Percentiles rank a stretch among this genome's conserved stretches.
These are phyloP conservation scores for Cryptococcus amylolentus DNA, from an alignment of 1,284 basidiomycete genomes.

Conservation along the genomic window DNA sequence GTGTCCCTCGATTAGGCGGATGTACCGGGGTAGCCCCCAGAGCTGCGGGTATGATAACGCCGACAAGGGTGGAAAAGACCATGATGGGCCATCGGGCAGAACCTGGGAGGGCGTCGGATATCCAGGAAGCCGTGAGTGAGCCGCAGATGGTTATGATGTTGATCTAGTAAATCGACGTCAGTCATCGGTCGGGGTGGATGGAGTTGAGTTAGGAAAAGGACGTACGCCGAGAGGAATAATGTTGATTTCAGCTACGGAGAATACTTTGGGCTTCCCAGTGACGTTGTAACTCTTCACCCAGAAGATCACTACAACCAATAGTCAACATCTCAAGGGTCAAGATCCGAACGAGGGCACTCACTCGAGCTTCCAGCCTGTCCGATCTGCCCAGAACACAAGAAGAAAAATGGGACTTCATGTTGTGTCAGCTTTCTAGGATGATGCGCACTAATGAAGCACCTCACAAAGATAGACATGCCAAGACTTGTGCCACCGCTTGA, in stretches of 20 bases:
- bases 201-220: background rate
- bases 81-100: conserved; percentile 26
- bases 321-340: background rate
- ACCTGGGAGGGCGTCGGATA: conserved; percentile 26
- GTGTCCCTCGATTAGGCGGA: conserved; percentile 14
- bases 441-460: conserved; percentile 1
- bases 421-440: no score
- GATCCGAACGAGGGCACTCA: background rate
- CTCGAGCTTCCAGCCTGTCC: conserved; percentile 26
- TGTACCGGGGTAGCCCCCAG: conserved; percentile 25
- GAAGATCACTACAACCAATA: conserved; percentile 27
- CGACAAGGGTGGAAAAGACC: conserved; percentile 15
- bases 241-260: conserved; percentile 24
- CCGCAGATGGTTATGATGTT: conserved; percentile 24
- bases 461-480: conserved; percentile 32
- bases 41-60: conserved; percentile 21
- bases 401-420: conserved; percentile 22
- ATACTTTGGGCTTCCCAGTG: conserved; percentile 17
- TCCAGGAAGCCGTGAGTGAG: conserved; percentile 20
- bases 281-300: conserved; percentile 30
- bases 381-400: conserved; percentile 22
- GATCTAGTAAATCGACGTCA: conserved; percentile 12
- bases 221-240: conserved; percentile 29
- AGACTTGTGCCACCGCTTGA: conserved; percentile 27
- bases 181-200: background rate